Evolutionary conservation across 2,329 filamentous ascomycete species (phyloP).

Genomic region (Alternaria postmessia): DNA sequence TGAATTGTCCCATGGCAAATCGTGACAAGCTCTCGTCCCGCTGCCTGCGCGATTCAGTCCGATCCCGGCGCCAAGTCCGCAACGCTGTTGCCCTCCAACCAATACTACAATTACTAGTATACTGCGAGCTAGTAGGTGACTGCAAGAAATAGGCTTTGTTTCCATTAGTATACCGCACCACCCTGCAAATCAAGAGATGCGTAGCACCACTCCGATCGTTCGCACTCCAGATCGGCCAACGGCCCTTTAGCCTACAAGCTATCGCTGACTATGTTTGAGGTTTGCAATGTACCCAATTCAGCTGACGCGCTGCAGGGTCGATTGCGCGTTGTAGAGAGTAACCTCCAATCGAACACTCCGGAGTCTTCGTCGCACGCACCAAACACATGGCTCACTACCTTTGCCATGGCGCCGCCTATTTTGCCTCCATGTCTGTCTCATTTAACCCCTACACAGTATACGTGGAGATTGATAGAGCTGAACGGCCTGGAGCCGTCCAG

Average conservation of each 20-base stretch:
- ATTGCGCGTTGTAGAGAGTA: neutral
- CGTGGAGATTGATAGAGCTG: neutral
- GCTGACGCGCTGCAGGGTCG: slow-evolving; percentile 3
- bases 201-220: no score
- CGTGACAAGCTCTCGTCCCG: slow-evolving; percentile 20
- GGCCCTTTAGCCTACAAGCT: neutral
- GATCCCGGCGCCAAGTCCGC: slow-evolving; percentile 5
- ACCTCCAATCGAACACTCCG: neutral
- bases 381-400: neutral
- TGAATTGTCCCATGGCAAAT: slow-evolving; percentile 14
- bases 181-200: no score
- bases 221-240: neutral
- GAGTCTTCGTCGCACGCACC: neutral
- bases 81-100: slow-evolving; percentile 9
- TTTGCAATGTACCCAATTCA: neutral
- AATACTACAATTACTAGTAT: slow-evolving; percentile 7
- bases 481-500: neutral
- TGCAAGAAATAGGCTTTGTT: no score
- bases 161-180: no score
- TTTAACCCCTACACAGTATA: neutral
- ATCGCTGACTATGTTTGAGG: neutral
- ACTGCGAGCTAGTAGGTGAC: slow-evolving; percentile 4
- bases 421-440: neutral
- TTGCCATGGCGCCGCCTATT: slow-evolving; percentile 1
- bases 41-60: slow-evolving; percentile 16